phyloP scores from a whole-genome alignment of 192 early-diverging fungal species.

The Lobosporangium transversale region DNA sequence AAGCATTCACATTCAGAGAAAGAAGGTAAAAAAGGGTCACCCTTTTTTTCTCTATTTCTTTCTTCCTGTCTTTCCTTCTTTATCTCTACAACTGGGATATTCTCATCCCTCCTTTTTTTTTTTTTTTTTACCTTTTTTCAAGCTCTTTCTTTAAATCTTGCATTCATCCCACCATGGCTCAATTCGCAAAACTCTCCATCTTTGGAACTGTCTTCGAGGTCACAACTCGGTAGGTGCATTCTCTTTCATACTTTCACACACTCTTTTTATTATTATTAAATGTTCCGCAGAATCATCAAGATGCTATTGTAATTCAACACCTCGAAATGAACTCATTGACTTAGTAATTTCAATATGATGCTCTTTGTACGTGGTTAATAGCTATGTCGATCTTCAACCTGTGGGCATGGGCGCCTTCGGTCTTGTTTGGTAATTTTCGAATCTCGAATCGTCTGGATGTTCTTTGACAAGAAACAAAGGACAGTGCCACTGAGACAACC shows the following conservation, averaged over 20 bases:
- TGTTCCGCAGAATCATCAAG: too few species aligned
- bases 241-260: too few species aligned
- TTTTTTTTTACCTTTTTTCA: too few species aligned
- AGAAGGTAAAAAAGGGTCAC: too few species aligned
- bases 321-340: neutral
- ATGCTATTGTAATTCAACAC: too few species aligned
- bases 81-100: too few species aligned
- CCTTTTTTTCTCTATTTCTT: neutral
- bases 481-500: too few species aligned
- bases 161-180: conserved; percentile 23
- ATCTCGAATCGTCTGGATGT: neutral
- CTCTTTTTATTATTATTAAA: neutral
- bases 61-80: neutral
- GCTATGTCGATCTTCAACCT: conserved; percentile 92
- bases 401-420: conserved; percentile 99
- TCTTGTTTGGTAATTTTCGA: conserved; percentile 91
- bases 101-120: too few species aligned
- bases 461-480: neutral
- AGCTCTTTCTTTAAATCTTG: too few species aligned
- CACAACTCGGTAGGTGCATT: conserved; percentile 52
- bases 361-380: conserved; percentile 12
- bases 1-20: too few species aligned
- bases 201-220: conserved; percentile 89
- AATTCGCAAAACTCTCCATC: conserved; percentile 73
- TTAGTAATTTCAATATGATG: neutral